Percentiles rank a stretch among this genome's conserved stretches.
Conservation (phyloP, 2,329 filamentous ascomycete species). For the Dichotomopilus funicola region DNA sequence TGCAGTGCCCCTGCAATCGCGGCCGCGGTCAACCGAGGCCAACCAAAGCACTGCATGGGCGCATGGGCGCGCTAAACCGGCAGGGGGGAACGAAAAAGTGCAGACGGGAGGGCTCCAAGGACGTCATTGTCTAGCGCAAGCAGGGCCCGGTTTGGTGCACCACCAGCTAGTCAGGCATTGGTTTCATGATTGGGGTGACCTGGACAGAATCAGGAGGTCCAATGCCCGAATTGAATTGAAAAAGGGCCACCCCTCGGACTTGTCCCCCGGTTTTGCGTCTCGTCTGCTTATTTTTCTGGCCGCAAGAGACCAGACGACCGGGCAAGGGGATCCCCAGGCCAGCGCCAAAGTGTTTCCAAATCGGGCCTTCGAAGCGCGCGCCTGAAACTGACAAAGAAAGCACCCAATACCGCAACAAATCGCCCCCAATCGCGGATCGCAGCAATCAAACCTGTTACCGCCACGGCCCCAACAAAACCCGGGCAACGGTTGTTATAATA, state of each 20-base stretch:
- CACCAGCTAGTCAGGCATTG: not conserved
- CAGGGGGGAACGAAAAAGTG: no score
- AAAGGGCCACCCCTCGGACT: not conserved
- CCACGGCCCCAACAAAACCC: constrained; percentile 10
- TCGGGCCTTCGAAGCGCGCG: constrained; percentile 17
- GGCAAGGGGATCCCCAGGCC: constrained; percentile 7
- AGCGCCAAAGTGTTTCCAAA: constrained; percentile 18
- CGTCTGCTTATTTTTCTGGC: constrained; percentile 9
- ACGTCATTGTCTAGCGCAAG: not conserved
- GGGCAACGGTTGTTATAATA: constrained; percentile 10
- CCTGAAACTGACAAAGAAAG: constrained; percentile 21
- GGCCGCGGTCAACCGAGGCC: not conserved
- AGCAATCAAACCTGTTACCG: constrained; percentile 7
- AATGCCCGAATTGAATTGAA: not conserved
- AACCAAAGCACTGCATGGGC: not conserved
- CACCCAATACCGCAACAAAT: constrained; percentile 18
- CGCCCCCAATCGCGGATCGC: constrained; percentile 2
- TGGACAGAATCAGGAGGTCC: constrained; percentile 13
- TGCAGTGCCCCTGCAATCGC: not conserved
- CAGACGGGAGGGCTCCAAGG: not conserved
- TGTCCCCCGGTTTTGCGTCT: not conserved
- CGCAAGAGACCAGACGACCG: constrained; percentile 6
- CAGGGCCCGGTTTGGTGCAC: not conserved
- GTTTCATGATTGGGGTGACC: not conserved
- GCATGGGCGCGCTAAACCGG: not conserved